Base-by-base conservation (phyloP, 2,329 filamentous ascomycete genomes). In the Sporothrix phasma region DNA sequence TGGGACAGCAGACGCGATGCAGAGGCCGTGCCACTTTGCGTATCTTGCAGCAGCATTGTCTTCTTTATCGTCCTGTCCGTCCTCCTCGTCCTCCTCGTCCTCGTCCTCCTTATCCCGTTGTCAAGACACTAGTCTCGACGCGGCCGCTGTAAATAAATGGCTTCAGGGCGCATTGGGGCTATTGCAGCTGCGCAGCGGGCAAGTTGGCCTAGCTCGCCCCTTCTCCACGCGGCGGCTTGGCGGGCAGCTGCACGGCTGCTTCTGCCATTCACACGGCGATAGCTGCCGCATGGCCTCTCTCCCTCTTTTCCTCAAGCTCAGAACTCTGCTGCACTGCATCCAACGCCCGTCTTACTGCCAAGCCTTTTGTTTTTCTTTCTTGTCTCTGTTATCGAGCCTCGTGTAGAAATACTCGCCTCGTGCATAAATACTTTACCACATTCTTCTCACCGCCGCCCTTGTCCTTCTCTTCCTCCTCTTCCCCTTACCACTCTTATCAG, bases 71-170 rank as follows among this genome's bases (percentile, higher is more conserved):
- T 45, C 31, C 15, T 29, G 24, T n/a, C 24, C 15, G n/a, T 59
- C 22, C n/a, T 43, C n/a, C n/a, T n/a, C n/a, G n/a, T n/a, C n/a
- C n/a, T n/a, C n/a, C n/a, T n/a, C n/a, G n/a, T 45, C 26, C 15
- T n/a, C 22, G 15, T 24, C 5, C 8, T 26, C 24, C 17, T 47
- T 45, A 8, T 13, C n/a, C n/a, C 10, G 34, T 11, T 37, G 34
- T 10, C 34, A 37, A n/a, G 17, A 17, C 15, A n/a, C 65, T 66
- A 64, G 59, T 53, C 62, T 26, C 26, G 22, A 62, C 62, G 29
- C 49, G 29, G 59, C 53, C 37, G 46, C 59, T 46, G 65, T 64
- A 61, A 66, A 66, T 62, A 64, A 64, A 47, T 41, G 54, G 34
- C 62, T 46, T 54, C 53, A 31, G 47, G 54, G 34, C 22, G 41